Conservation (phyloP, 768 basidiomycete genomes). For the Leccinum rimulosum region DNA sequence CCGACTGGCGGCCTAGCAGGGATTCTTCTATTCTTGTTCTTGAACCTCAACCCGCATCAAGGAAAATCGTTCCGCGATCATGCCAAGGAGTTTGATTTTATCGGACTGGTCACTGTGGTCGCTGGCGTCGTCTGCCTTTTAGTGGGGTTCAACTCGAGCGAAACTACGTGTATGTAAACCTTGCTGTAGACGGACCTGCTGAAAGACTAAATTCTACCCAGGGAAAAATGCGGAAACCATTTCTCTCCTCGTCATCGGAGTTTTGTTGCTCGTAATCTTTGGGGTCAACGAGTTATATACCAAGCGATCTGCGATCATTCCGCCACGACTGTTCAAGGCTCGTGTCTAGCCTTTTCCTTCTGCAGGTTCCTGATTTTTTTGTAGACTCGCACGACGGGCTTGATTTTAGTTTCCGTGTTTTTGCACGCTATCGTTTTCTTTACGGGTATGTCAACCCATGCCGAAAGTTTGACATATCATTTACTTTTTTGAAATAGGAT, state of each 20-base stretch:
- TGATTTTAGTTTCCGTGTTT: constrained; percentile 32
- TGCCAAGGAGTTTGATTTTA: constrained; percentile 37
- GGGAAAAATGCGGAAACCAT: constrained; percentile 35
- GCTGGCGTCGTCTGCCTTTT: constrained; percentile 37
- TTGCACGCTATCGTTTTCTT: constrained; percentile 36
- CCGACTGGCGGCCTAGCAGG: constrained; percentile 37
- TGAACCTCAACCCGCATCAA: constrained; percentile 36
- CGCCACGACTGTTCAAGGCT: constrained; percentile 38
- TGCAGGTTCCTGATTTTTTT: not conserved
- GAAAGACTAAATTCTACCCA: constrained; percentile 8
- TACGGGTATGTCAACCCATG: constrained; percentile 19
- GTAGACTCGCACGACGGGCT: constrained; percentile 38
- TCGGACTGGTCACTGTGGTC: constrained; percentile 37
- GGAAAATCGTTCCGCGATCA: constrained; percentile 32
- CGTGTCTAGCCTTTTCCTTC: not conserved
- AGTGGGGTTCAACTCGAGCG: constrained; percentile 37
- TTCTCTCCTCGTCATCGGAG: constrained; percentile 36
- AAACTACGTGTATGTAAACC: constrained; percentile 29
- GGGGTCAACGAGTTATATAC: constrained; percentile 36
- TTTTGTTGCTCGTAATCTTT: constrained; percentile 27
- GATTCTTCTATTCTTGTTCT: constrained; percentile 31
- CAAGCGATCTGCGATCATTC: constrained; percentile 36
- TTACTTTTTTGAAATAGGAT: constrained; percentile 14
- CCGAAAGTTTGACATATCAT: not conserved
- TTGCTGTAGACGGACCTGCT: not conserved